A percentile compares a stretch with the other conserved stretches of the same genome.
phyloP scores from a whole-genome alignment of 2,329 filamentous ascomycete species.

The Ophiocordyceps camponoti-floridani region DNA sequence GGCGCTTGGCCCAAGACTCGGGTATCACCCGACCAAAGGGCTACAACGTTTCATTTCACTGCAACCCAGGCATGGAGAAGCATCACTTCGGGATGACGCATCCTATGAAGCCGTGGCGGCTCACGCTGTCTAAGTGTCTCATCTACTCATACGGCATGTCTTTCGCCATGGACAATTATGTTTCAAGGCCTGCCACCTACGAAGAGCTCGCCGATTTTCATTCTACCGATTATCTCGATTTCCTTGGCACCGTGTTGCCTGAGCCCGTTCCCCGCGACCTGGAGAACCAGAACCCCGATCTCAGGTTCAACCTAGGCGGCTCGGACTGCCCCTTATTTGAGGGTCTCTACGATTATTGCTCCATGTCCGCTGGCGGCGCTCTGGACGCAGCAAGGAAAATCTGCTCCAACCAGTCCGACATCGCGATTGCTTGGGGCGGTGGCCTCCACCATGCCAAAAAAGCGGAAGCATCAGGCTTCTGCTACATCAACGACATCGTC shows the following conservation, averaged over 20 bases:
- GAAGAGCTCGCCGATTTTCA: constrained; percentile 83
- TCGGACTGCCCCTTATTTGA: constrained; percentile 96
- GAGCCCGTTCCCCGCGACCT: constrained; percentile 46
- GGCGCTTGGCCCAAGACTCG: constrained; percentile 37
- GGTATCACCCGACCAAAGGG: constrained; percentile 67
- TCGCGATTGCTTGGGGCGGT: constrained; percentile 95
- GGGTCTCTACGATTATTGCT: constrained; percentile 87
- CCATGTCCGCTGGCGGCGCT: constrained; percentile 78
- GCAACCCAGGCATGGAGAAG: constrained; percentile 84
- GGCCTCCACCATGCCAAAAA: constrained; percentile 95
- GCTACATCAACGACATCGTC: constrained; percentile 98
- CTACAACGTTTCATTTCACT: constrained; percentile 87
- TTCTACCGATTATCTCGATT: constrained; percentile 76
- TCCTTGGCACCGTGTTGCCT: constrained; percentile 55
- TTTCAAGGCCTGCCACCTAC: constrained; percentile 65
- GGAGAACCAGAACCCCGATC: constrained; percentile 42
- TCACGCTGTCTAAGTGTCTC: constrained; percentile 87
- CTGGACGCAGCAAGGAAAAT: constrained; percentile 84
- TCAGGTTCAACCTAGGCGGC: constrained; percentile 70
- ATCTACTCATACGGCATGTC: constrained; percentile 93
- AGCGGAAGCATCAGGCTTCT: constrained; percentile 85
- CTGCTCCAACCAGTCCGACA: constrained; percentile 71
- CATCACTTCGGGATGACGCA: constrained; percentile 95
- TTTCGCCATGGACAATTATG: constrained; percentile 89
- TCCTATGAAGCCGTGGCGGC: constrained; percentile 97